phyloP scores from a whole-genome alignment of 495 filamentous ascomycete species.

The Pyronema omphalodes region DNA sequence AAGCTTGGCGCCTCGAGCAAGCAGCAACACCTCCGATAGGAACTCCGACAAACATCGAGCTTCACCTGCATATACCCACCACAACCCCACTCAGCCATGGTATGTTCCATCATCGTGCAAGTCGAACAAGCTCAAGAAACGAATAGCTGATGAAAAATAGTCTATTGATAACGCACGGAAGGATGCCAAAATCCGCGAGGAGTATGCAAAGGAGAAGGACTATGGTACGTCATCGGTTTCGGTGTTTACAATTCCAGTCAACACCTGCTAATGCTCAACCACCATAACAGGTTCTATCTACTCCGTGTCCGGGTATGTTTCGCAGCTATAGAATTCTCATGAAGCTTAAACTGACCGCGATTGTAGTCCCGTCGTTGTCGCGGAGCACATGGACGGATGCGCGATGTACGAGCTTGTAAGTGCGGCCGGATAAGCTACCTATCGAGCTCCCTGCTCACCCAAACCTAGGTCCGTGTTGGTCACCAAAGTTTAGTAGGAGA shows the following conservation, averaged over 20 bases:
- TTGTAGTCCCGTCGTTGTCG: constrained; percentile 77
- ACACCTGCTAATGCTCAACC: constrained; percentile 5
- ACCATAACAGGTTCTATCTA: constrained; percentile 44
- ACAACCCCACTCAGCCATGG: neutral
- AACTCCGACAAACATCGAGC: neutral
- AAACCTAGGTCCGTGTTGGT: constrained; percentile 59
- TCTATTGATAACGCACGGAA: constrained; percentile 10
- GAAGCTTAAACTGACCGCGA: neutral
- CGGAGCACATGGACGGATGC: constrained; percentile 96
- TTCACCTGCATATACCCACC: neutral
- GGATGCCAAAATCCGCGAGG: constrained; percentile 27
- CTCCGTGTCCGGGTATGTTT: constrained; percentile 58
- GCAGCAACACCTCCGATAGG: neutral
- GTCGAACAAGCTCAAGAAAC: too few species aligned
- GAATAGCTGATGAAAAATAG: neutral
- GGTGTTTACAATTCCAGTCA: neutral
- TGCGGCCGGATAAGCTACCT: neutral
- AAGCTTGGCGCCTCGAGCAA: neutral
- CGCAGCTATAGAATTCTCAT: neutral
- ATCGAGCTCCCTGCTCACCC: constrained; percentile 6
- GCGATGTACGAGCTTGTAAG: constrained; percentile 97
- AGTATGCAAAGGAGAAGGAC: constrained; percentile 33
- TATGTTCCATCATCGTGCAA: neutral
- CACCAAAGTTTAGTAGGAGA: constrained; percentile 81
- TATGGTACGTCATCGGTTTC: constrained; percentile 30